Evolutionary conservation across 1,284 basidiomycete genomes (phyloP), one percentile per base, ranked within the genome.

Genomic region (Marasmius sp.): DNA sequence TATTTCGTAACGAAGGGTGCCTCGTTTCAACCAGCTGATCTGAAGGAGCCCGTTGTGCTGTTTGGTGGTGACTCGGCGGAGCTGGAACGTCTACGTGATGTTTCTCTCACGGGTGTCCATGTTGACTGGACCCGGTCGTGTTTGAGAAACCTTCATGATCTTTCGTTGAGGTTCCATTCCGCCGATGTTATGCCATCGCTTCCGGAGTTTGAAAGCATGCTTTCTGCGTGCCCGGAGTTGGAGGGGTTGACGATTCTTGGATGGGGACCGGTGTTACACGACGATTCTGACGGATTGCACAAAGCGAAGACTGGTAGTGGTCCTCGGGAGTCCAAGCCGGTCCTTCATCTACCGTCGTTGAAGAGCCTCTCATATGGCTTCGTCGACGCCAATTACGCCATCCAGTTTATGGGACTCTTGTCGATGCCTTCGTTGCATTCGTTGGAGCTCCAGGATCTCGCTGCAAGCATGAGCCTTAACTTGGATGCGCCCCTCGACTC

Each of bases 121-220:
- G 67, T 85, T 48, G 77, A 84, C 60, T 86, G 85, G 85, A 54
- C 68, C 6, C 63, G 53, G 11, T 74, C 76, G 9, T 67, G 74
- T 12, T 68, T 84, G 51, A 66, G 64, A 5, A 75, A 77, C 60
- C 76, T 86, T 12, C 71, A 72, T n/a, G 72, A 71, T 20, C 70
- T 86, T 41, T 79, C 83, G 61, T 71, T 85, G 65, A 83, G 77
- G 64, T 86, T 82, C 62, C 82, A 84, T 18, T 77, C 85, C 1
- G 73, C 66, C 39, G 79, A 84, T 47, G 82, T 86, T 27, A 78
- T 80, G 72, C 85, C 85, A 3, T 76, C 74, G 6, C 65, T 82
- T 53, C 62, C 69, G 0, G 75, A 84, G 59, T 85, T 86, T 61
- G 61, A 66, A 10, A 59, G 65, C 20, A 79, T 85, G 39, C 67